These are phyloP conservation scores for Penicillium sp. DNA, from an alignment of 2,329 filamentous ascomycete genomes.

Conservation along the genomic window DNA sequence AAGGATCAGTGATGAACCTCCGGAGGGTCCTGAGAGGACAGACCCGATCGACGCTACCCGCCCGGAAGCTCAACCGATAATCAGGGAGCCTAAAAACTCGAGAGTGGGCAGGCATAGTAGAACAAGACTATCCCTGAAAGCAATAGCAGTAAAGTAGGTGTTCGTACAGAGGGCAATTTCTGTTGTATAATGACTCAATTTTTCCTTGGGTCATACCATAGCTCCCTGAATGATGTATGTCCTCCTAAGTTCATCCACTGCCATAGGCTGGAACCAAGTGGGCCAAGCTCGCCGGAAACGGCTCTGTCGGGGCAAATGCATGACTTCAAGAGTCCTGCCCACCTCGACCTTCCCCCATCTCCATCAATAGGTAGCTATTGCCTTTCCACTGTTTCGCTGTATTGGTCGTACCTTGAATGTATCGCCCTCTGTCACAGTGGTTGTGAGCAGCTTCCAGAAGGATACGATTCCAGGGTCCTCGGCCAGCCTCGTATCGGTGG, in stretches of 20 bases:
- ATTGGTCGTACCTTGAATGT: background rate
- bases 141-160: too few relatives aligned
- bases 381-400: background rate
- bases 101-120: background rate
- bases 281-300: background rate
- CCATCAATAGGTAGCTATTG: background rate
- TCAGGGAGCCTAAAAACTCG: background rate
- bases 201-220: background rate
- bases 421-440: too few relatives aligned
- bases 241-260: background rate
- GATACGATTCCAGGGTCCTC: background rate
- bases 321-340: conserved; percentile 2
- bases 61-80: background rate
- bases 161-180: background rate
- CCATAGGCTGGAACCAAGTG: background rate
- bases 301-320: conserved; percentile 1
- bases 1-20: background rate
- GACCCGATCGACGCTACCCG: background rate
- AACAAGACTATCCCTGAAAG: background rate
- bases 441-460: background rate
- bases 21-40: background rate
- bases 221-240: background rate
- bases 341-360: background rate
- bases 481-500: background rate
- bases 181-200: background rate